Evolutionary conservation across 202 grass and related monocot genomes (phyloP).

Genomic region (Setaria italica): DNA sequence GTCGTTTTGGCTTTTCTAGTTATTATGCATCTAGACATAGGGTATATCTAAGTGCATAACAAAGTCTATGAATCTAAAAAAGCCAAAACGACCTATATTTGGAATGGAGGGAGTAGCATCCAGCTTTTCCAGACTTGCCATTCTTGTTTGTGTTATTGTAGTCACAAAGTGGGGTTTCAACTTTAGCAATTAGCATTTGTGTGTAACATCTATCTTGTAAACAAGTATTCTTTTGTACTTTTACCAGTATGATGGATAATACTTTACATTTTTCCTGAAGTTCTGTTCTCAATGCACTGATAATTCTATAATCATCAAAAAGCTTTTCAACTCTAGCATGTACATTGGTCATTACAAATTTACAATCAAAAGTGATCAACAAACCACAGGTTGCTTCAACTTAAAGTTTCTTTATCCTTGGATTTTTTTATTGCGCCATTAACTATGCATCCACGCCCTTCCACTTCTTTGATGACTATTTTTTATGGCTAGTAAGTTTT

Average conservation of each 20-base stretch:
- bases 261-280: not conserved
- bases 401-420: constrained; percentile 1
- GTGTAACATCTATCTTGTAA: not conserved
- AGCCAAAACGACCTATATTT: no score
- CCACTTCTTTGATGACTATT: constrained; percentile 6
- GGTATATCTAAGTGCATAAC: no score
- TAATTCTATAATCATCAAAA: constrained; percentile 29
- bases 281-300: constrained; percentile 14
- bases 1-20: no score
- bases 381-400: constrained; percentile 12
- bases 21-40: no score
- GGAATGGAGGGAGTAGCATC: not conserved
- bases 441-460: not conserved
- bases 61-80: no score
- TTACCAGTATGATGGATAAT: not conserved
- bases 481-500: constrained; percentile 1
- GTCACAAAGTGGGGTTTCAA: not conserved
- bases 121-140: not conserved
- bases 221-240: not conserved
- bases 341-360: not conserved
- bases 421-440: not conserved
- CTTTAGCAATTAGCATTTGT: constrained; percentile 16
- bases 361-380: constrained; percentile 16
- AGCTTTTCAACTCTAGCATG: not conserved
- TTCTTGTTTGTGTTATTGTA: constrained; percentile 6